Base-by-base conservation (phyloP, 495 filamentous ascomycete species). In the Evansstolkia leycettana region DNA sequence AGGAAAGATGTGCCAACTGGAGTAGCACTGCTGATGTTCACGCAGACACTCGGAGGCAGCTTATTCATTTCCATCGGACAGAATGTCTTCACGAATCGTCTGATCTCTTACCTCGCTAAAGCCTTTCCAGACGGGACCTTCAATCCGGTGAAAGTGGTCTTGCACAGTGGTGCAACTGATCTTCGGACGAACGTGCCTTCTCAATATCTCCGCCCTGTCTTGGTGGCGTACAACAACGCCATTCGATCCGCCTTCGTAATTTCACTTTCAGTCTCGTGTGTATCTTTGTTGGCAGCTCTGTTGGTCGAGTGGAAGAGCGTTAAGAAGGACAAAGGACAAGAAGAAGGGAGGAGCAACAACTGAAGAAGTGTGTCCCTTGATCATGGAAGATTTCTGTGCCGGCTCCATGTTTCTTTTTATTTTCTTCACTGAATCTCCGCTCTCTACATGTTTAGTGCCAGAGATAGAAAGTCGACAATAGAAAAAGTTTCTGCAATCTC, bases 301-400 rank as follows among this genome's bases (percentile, higher is more conserved):
- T 49, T 60, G 2, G 61, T 80, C n/a, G 74, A 85, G 55, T 85
- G 80, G 82, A 74, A 63, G 51, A 74, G 65, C 37, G 80, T 87
- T 12, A 87, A 85, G 64, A 28, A 32, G n/a, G n/a, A n/a, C n/a
- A n/a, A n/a, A n/a, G n/a, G n/a, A n/a, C n/a, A n/a, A n/a, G n/a
- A n/a, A n/a, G n/a, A n/a, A n/a, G n/a, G n/a, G n/a, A n/a, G n/a
- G n/a, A n/a, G n/a, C n/a, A n/a, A n/a, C n/a, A n/a, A n/a, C n/a
- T n/a, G n/a, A n/a, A n/a, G n/a, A n/a, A n/a, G n/a, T n/a, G n/a
- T n/a, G n/a, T n/a, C n/a, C n/a, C n/a, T n/a, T n/a, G n/a, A n/a
- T n/a, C n/a, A n/a, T n/a, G n/a, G n/a, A n/a, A n/a, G n/a, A n/a
- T n/a, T n/a, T n/a, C n/a, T n/a, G n/a, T n/a, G n/a, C n/a, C n/a